A percentile compares a stretch with the other conserved stretches of the same genome.
These are phyloP conservation scores for Bertia moriformis DNA, from an alignment of 2,329 filamentous ascomycete genomes.

Conservation along the genomic window DNA sequence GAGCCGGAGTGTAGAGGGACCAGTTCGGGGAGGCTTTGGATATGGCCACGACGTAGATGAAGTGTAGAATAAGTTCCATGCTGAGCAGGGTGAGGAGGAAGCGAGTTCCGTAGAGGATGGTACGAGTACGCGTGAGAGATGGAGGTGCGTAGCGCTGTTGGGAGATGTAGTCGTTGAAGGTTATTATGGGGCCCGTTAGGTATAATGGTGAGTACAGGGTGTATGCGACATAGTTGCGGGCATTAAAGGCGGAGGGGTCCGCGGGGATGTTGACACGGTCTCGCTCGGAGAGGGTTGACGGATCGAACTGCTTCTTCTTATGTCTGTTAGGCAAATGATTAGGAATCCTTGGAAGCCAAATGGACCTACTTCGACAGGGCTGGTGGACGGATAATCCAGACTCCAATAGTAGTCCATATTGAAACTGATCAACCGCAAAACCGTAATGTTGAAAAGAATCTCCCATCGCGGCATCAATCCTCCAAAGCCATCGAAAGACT, in stretches of 20 bases:
- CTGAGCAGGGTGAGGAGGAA: conserved; percentile 67
- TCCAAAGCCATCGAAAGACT: conserved; percentile 62
- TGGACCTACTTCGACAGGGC: conserved; percentile 65
- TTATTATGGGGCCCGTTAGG: conserved; percentile 80
- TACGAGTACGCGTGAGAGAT: conserved; percentile 58
- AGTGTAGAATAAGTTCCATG: conserved; percentile 88
- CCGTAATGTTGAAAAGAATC: conserved; percentile 92
- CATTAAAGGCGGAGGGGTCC: conserved; percentile 53
- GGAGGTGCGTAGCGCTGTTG: conserved; percentile 63
- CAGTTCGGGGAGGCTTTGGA: conserved; percentile 68
- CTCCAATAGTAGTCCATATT: conserved; percentile 97
- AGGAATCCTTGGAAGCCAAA: too few species aligned
- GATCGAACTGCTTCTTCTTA: conserved; percentile 97
- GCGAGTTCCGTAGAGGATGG: conserved; percentile 66
- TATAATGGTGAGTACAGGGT: conserved; percentile 85
- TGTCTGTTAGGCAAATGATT: conserved; percentile 16
- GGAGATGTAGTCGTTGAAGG: conserved; percentile 94
- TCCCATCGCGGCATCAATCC: conserved; percentile 88
- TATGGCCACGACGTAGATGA: conserved; percentile 85
- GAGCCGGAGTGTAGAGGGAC: conserved; percentile 69
- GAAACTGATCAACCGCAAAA: conserved; percentile 85
- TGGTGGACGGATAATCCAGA: conserved; percentile 44
- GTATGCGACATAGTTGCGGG: conserved; percentile 82
- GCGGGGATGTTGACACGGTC: conserved; percentile 73
- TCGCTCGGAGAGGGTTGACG: conserved; percentile 69